Conservation (phyloP, 108 stramenopile genomes). For the Skeletonema costatum region DNA sequence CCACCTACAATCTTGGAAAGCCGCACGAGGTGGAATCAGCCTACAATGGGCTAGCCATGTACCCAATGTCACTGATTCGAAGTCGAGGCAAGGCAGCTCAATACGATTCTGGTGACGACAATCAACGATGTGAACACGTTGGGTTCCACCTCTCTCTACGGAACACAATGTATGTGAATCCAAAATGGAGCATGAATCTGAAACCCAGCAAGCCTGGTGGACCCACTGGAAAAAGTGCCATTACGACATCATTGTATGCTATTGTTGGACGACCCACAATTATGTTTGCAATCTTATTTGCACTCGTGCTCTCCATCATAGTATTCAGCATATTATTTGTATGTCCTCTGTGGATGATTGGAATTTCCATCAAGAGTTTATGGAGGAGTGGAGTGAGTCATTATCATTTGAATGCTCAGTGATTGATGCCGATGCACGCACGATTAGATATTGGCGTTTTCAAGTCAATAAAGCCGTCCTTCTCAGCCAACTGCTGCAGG, state of each 20-base stretch:
- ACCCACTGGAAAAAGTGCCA: constrained; percentile 51
- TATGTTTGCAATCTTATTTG: constrained; percentile 9
- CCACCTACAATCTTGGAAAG: constrained; percentile 12
- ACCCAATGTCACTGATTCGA: constrained; percentile 45
- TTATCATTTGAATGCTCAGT: neutral
- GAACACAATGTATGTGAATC: constrained; percentile 53
- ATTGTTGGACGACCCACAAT: constrained; percentile 38
- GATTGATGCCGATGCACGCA: constrained; percentile 4
- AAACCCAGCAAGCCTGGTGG: constrained; percentile 57
- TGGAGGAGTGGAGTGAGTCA: neutral
- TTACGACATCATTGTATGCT: constrained; percentile 42
- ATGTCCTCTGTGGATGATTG: constrained; percentile 30
- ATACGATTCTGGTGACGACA: constrained; percentile 57
- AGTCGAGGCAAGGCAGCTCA: constrained; percentile 24
- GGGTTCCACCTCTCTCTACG: constrained; percentile 48
- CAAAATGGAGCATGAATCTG: constrained; percentile 59
- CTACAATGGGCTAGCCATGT: constrained; percentile 54
- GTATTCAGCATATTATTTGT: constrained; percentile 36
- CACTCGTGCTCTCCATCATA: constrained; percentile 15
- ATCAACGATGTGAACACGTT: constrained; percentile 60
- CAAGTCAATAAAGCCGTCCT: neutral
- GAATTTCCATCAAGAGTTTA: constrained; percentile 28
- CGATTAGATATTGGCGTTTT: neutral
- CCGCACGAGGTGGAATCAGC: constrained; percentile 44
- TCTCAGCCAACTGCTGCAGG: neutral